Evolutionary conservation across 2,329 filamentous ascomycete species (phyloP).

Genomic region (Aphanocladium album): DNA sequence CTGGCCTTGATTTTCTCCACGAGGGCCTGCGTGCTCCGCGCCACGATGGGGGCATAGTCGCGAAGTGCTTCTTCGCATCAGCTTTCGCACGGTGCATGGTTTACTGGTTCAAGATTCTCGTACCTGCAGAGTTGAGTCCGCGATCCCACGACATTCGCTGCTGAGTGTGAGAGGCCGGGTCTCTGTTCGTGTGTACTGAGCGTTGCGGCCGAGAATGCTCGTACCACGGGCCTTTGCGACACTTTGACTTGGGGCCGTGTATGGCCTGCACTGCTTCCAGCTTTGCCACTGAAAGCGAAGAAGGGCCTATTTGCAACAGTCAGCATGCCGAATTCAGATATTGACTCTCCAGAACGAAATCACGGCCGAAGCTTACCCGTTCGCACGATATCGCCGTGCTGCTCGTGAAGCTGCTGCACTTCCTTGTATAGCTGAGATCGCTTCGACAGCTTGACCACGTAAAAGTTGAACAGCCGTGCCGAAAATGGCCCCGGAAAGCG

Average conservation of each 20-base stretch:
- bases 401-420: slow-evolving; percentile 22
- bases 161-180: slow-evolving; percentile 25
- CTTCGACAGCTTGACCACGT: slow-evolving; percentile 20
- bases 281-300: slow-evolving; percentile 28
- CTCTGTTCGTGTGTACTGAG: slow-evolving; percentile 27
- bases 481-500: slow-evolving; percentile 24
- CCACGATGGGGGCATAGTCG: not conserved
- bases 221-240: slow-evolving; percentile 30
- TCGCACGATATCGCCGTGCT: slow-evolving; percentile 27
- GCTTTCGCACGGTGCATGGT: not conserved
- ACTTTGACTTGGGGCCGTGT: slow-evolving; percentile 24
- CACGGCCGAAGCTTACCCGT: slow-evolving; percentile 18
- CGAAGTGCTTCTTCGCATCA: not conserved
- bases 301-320: slow-evolving; percentile 16
- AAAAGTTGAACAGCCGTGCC: slow-evolving; percentile 23
- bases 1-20: slow-evolving; percentile 20
- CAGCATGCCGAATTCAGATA: slow-evolving; percentile 8
- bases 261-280: slow-evolving; percentile 24
- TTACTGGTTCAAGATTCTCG: not conserved
- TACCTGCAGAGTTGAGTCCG: slow-evolving; percentile 26
- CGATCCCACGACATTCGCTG: slow-evolving; percentile 31
- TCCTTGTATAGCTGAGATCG: slow-evolving; percentile 22
- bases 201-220: slow-evolving; percentile 24
- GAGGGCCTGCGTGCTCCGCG: slow-evolving; percentile 20
- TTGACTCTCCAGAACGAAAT: too few species aligned